Evolutionary conservation across 306 rosid genomes (phyloP), one percentile per base, ranked within the genome.

Genomic region (Spatholobus suberectus): DNA sequence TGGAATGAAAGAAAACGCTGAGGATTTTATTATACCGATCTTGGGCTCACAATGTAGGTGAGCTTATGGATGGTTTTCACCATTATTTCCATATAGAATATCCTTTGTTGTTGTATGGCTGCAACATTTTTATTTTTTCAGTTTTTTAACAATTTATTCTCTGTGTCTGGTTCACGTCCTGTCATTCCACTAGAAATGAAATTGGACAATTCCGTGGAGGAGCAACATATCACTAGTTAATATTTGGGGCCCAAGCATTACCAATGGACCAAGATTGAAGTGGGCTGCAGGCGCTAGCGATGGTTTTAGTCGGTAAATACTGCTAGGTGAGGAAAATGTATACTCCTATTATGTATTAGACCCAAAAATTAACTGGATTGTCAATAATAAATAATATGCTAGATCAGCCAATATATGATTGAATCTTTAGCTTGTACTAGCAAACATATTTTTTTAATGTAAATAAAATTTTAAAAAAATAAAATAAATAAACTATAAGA

Each of bases 101-200:
- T 69, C 37, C 72, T 75, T 69, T 32, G 26, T 61, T 47, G 84
- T 44, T 70, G 35, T 72, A 65, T 80, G 71, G 87, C 75, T 82
- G 80, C 88, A 78, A 40, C 35, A 14, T 66, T 73, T 32, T 32
- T 46, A 9, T n/a, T 35, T 66, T 35, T 66, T 49, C 2, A 17
- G 5, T n/a, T 80, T 12, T n/a, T 6, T 17, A 17, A 21, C 54
- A 44, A 77, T 59, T 61, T 55, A 38, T 65, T 79, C 15, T 44
- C 62, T 24, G 77, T 88, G 81, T 86, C 82, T n/a, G 18, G 77
- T 78, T 68, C 73, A 65, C 49, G 85, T 52, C 85, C 11, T 49
- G 58, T 65, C 85, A 82, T 57, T 71, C 77, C 68, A 54, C 71
- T 54, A 21, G 2, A 55, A 73, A 35, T 7, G 55, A 51, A 81